phyloP scores from a whole-genome alignment of 2,329 filamentous ascomycete species.

The Fusarium sp. region DNA sequence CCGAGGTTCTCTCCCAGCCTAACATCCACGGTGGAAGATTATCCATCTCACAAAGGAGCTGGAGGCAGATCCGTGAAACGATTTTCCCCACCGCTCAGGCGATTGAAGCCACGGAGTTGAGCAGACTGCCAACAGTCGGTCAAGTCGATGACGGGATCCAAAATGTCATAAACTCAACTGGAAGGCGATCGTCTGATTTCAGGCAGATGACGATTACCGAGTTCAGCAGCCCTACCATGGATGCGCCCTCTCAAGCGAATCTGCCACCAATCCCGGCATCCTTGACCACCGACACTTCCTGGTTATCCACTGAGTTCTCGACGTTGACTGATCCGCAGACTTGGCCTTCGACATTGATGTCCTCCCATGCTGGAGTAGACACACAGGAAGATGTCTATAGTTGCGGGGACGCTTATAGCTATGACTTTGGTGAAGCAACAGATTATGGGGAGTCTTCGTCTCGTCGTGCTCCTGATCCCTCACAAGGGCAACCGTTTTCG shows the following conservation, averaged over 20 bases:
- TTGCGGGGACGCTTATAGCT: neutral
- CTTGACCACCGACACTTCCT: neutral
- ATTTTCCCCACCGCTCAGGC: neutral
- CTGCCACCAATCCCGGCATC: neutral
- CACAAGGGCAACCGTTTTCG: neutral
- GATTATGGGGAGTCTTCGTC: neutral
- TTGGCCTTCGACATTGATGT: neutral
- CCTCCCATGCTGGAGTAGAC: neutral
- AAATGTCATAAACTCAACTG: neutral
- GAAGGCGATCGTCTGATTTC: neutral
- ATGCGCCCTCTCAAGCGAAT: neutral
- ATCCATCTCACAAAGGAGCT: neutral
- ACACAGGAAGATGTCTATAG: neutral
- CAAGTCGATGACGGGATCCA: neutral
- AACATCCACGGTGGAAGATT: neutral
- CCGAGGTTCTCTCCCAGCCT: neutral
- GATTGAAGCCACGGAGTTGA: neutral
- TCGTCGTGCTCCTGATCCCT: neutral
- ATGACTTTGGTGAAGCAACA: neutral
- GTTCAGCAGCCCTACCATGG: neutral
- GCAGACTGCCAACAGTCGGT: too few relatives aligned
- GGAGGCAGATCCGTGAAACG: conserved; percentile 20
- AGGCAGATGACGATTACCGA: neutral
- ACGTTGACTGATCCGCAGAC: neutral
- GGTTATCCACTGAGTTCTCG: neutral